Percentiles rank a stretch among this genome's conserved stretches.
Conservation (phyloP, 2,329 filamentous ascomycete genomes). For the Sporothrix curviconia region DNA sequence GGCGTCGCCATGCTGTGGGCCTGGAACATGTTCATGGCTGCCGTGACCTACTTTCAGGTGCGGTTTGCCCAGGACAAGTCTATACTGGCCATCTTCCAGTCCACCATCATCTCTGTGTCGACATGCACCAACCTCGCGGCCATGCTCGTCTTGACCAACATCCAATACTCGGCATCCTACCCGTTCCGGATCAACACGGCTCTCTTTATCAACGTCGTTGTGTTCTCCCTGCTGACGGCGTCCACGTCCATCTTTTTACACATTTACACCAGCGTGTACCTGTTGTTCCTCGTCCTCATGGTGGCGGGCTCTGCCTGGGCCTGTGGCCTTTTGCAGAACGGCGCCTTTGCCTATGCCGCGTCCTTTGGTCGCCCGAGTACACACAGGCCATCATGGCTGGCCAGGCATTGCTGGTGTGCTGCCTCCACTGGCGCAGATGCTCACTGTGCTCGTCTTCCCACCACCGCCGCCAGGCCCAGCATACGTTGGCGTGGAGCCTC, state of each 20-base stretch:
- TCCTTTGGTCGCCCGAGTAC: constrained; percentile 83
- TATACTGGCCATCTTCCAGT: constrained; percentile 78
- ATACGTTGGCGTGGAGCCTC: background rate
- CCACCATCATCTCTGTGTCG: constrained; percentile 79
- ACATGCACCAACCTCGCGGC: constrained; percentile 73
- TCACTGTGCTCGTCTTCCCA: constrained; percentile 66
- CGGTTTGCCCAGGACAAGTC: constrained; percentile 67
- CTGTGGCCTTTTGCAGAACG: constrained; percentile 85
- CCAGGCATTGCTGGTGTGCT: constrained; percentile 84
- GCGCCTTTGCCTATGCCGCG: constrained; percentile 83
- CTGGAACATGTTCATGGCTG: constrained; percentile 98
- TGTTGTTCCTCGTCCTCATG: constrained; percentile 74
- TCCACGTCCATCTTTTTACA: constrained; percentile 66
- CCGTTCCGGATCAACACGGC: constrained; percentile 75
- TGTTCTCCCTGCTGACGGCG: constrained; percentile 71
- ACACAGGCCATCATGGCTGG: constrained; percentile 95
- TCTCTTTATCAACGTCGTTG: constrained; percentile 66
- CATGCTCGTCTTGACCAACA: constrained; percentile 69
- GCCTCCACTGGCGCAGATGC: constrained; percentile 79
- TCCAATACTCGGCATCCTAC: constrained; percentile 80
- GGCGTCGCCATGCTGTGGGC: constrained; percentile 96
- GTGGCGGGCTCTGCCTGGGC: constrained; percentile 74
- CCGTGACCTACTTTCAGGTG: constrained; percentile 83
- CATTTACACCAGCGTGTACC: constrained; percentile 59
- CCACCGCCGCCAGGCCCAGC: constrained; percentile 23